Evolutionary conservation across 495 filamentous ascomycete species (phyloP).

Genomic region (Aspergillus haitiensis): DNA sequence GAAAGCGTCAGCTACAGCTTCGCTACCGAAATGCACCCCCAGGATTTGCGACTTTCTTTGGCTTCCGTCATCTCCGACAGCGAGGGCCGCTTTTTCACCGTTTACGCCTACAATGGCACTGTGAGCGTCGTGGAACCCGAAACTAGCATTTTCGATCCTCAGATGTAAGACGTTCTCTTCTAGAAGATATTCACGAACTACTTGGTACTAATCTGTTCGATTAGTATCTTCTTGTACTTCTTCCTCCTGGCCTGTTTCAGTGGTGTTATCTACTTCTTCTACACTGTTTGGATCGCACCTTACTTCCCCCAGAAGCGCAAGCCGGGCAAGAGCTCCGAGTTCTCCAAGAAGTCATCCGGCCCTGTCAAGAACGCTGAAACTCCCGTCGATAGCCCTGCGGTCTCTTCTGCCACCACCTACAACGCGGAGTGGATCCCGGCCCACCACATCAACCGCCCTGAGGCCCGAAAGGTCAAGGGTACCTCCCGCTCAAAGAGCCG

Average conservation of each 20-base stretch:
- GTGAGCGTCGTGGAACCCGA: slow-evolving; percentile 91
- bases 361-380: slow-evolving; percentile 64
- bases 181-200: not conserved
- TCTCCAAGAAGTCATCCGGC: slow-evolving; percentile 55
- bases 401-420: slow-evolving; percentile 70
- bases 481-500: slow-evolving; percentile 59
- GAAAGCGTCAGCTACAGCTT: slow-evolving; percentile 79
- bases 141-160: slow-evolving; percentile 90
- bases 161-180: slow-evolving; percentile 65
- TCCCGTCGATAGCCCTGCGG: slow-evolving; percentile 67
- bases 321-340: slow-evolving; percentile 60
- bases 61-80: slow-evolving; percentile 68
- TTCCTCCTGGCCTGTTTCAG: slow-evolving; percentile 76
- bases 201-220: slow-evolving; percentile 5
- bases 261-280: slow-evolving; percentile 90
- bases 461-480: slow-evolving; percentile 77
- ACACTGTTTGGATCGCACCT: slow-evolving; percentile 95
- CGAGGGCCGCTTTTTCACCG: slow-evolving; percentile 67
- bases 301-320: slow-evolving; percentile 91
- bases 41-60: slow-evolving; percentile 79
- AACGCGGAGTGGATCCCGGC: slow-evolving; percentile 96
- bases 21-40: slow-evolving; percentile 87
- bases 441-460: slow-evolving; percentile 84
- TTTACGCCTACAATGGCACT: slow-evolving; percentile 81
- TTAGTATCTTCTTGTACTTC: slow-evolving; percentile 94